Conservation (phyloP, 768 basidiomycete genomes). For the Lactarius pseudohatsudake region DNA sequence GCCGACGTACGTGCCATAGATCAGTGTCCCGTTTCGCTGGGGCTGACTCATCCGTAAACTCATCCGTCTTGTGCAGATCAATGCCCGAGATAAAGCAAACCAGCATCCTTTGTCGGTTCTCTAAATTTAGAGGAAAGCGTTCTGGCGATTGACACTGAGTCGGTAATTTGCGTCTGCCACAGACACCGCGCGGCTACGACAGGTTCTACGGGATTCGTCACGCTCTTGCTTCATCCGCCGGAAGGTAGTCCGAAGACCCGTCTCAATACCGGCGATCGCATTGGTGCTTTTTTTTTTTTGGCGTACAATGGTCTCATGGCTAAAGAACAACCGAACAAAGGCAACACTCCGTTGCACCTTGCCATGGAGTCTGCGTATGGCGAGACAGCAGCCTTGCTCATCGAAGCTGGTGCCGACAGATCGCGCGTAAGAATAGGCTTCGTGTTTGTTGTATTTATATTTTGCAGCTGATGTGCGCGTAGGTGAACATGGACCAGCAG, state of each 20-base stretch:
- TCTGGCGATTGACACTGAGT: slow-evolving; percentile 7
- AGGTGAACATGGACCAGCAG: slow-evolving; percentile 84
- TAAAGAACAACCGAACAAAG: slow-evolving; percentile 43
- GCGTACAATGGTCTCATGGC: slow-evolving; percentile 25
- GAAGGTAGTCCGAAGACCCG: slow-evolving; percentile 71
- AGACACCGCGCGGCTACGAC: slow-evolving; percentile 97
- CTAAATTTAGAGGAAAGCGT: background rate
- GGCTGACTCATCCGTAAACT: slow-evolving; percentile 32
- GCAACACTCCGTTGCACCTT: slow-evolving; percentile 95
- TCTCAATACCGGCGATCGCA: slow-evolving; percentile 81
- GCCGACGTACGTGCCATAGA: slow-evolving; percentile 72
- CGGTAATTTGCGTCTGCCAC: slow-evolving; percentile 10
- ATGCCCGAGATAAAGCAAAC: slow-evolving; percentile 89
- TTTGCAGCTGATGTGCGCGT: slow-evolving; percentile 5
- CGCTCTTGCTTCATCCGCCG: slow-evolving; percentile 82
- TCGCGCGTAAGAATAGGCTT: slow-evolving; percentile 61
- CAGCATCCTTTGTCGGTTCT: slow-evolving; percentile 79
- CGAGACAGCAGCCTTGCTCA: slow-evolving; percentile 83
- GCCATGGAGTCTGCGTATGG: slow-evolving; percentile 97
- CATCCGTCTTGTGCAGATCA: slow-evolving; percentile 60
- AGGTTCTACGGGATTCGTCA: slow-evolving; percentile 87
- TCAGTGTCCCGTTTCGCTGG: slow-evolving; percentile 23
- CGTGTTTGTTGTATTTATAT: slow-evolving; percentile 13
- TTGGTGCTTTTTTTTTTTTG: slow-evolving; percentile 48
- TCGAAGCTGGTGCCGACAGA: slow-evolving; percentile 95